Percentiles rank a stretch among this genome's conserved stretches.
Conservation (phyloP, 2,329 filamentous ascomycete genomes). For the Clathrospora elynae region DNA sequence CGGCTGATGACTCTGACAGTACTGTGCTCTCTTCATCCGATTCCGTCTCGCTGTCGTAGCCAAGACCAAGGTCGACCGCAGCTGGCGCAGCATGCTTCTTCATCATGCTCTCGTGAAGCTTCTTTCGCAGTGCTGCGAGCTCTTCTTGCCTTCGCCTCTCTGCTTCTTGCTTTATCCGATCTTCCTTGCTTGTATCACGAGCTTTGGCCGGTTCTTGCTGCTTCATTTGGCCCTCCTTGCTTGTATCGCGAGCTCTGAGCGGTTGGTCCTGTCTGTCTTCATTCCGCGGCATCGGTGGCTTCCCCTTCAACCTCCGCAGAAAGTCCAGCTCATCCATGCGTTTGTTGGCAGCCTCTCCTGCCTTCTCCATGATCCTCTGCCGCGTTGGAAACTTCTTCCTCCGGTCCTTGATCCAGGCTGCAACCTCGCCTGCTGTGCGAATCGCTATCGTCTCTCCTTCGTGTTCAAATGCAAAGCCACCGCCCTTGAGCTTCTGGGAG, state of each 20-base stretch:
- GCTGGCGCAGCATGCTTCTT: conserved; percentile 21
- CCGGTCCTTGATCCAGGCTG: conserved; percentile 80
- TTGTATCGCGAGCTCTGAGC: background rate
- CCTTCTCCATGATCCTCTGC: conserved; percentile 68
- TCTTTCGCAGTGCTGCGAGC: conserved; percentile 44
- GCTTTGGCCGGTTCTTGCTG: background rate
- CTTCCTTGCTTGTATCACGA: conserved; percentile 9
- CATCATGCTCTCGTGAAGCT: conserved; percentile 41
- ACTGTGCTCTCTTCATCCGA: conserved; percentile 32
- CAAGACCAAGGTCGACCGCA: conserved; percentile 34
- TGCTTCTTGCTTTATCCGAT: conserved; percentile 4
- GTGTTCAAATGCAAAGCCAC: conserved; percentile 64
- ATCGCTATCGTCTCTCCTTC: conserved; percentile 61
- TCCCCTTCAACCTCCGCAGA: conserved; percentile 34
- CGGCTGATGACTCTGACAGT: conserved; percentile 37
- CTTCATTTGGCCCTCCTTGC: background rate
- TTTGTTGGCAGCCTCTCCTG: conserved; percentile 50
- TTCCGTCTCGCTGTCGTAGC: conserved; percentile 40
- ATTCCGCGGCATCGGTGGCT: conserved; percentile 22
- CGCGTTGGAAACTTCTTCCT: conserved; percentile 80
- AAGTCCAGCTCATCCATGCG: conserved; percentile 49
- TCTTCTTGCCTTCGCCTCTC: conserved; percentile 18
- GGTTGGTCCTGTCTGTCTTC: background rate
- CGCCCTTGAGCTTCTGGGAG: conserved; percentile 48
- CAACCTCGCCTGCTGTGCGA: conserved; percentile 68